phyloP scores from a whole-genome alignment of 306 rosid genomes.

The Begonia fuchsioides region DNA sequence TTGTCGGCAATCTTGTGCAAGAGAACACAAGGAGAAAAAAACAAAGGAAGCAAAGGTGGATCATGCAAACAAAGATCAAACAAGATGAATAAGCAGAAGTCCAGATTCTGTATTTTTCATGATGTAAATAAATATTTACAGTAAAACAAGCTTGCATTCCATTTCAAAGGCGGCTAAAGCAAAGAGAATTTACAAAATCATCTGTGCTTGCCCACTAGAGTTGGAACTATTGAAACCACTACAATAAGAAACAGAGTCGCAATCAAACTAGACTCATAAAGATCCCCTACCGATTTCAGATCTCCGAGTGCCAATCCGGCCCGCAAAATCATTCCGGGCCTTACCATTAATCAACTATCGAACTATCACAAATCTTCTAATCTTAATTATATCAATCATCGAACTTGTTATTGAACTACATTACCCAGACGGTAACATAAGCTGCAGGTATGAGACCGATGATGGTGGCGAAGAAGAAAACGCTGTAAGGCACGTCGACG shows the following conservation, averaged over 20 bases:
- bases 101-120: no score
- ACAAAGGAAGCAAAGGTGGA: no score
- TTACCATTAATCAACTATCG: neutral
- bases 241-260: conserved; percentile 86
- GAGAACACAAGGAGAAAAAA: no score
- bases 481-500: conserved; percentile 88
- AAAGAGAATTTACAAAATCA: conserved; percentile 7
- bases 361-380: no score
- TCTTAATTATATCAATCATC: no score
- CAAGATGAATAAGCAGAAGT: no score
- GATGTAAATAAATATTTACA: no score
- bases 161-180: no score
- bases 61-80: no score
- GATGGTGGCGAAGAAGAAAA: conserved; percentile 61
- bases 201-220: conserved; percentile 52
- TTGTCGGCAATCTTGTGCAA: no score
- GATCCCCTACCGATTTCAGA: conserved; percentile 64
- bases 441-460: conserved; percentile 93
- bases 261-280: conserved; percentile 80
- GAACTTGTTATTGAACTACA: neutral
- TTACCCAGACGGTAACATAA: conserved; percentile 86
- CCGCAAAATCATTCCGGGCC: conserved; percentile 17
- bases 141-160: no score
- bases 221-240: conserved; percentile 64
- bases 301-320: conserved; percentile 97